Conservation (phyloP, 768 basidiomycete species). For the Lentinula sp. region DNA sequence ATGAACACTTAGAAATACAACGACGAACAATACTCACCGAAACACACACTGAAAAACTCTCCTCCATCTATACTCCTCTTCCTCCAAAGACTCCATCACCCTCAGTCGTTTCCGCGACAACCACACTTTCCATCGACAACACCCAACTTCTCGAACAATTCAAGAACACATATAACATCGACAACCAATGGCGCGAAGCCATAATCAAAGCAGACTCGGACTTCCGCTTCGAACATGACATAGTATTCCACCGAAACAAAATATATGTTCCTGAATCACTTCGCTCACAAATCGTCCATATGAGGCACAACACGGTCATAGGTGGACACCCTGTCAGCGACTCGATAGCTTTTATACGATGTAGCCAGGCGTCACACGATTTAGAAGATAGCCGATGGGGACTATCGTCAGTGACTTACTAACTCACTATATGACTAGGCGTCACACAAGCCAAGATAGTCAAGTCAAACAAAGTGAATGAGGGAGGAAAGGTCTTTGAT, state of each 20-base stretch:
- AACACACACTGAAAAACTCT: conserved; percentile 2
- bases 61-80: neutral
- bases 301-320: conserved; percentile 28
- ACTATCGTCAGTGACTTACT: no score
- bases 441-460: no score
- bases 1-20: conserved; percentile 12
- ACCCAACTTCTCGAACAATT: conserved; percentile 12
- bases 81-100: neutral
- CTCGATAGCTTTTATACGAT: no score
- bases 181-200: conserved; percentile 15
- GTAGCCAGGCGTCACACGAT: no score
- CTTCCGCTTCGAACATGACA: conserved; percentile 6
- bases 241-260: conserved; percentile 18
- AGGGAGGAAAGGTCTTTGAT: no score
- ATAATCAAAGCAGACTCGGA: conserved; percentile 9
- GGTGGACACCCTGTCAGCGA: conserved; percentile 41
- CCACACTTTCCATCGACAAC: conserved; percentile 9
- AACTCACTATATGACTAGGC: no score
- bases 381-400: no score
- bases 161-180: conserved; percentile 7
- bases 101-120: conserved; percentile 9
- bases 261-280: conserved; percentile 27
- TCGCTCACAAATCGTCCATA: conserved; percentile 20
- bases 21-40: conserved; percentile 9
- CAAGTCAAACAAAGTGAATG: no score